Base-by-base conservation (phyloP, 441 rosid species). In the Euphorbia schlechtendalii region DNA sequence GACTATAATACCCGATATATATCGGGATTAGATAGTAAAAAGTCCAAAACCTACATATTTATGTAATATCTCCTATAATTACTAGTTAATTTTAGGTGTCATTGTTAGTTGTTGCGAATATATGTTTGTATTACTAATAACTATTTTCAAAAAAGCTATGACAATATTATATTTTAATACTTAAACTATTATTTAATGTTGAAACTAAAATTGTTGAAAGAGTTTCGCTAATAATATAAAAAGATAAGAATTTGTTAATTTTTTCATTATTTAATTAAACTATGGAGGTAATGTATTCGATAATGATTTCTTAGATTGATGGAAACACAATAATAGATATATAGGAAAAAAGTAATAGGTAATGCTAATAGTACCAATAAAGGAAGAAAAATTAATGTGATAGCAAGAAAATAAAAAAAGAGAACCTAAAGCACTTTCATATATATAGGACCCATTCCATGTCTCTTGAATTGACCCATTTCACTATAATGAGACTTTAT, bases 231-330 rank as follows among this genome's bases (percentile, higher is more conserved):
- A 34, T 8, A 5, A 34, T 34, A 2, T 34, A 2, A 8, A 34
- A 34, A 9, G 27, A 54, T 24, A 3, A 24, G 24, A 24, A 53
- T 59, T 66, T 56, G 73, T 34, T 34, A 5, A 34, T 0, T 34
- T 34, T 34, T 34, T 34, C 40, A 34, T 2, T 32, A 32, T 2
- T 32, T 32, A 32, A 32, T 34, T 34, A 34, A 34, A 70, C 74
- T 53, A 36, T 65, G 45, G 79, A 71, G 72, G 71, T 73, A 76
- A 73, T 78, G 66, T 69, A 67, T 69, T 54, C 64, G 52, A 82
- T 72, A 78, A 82, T 84, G 81, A 86, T 81, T 80, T 76, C 70
- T 77, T 57, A 67, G 85, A n/a, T 70, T 73, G 86, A 84, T 77
- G 81, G 83, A 74, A 82, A 77, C 79, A 73, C 76, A 74, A 77